A percentile compares a stretch with the other conserved stretches of the same genome.
phyloP scores from a whole-genome alignment of 2,329 filamentous ascomycete species.

The Helminthosporium solani region DNA sequence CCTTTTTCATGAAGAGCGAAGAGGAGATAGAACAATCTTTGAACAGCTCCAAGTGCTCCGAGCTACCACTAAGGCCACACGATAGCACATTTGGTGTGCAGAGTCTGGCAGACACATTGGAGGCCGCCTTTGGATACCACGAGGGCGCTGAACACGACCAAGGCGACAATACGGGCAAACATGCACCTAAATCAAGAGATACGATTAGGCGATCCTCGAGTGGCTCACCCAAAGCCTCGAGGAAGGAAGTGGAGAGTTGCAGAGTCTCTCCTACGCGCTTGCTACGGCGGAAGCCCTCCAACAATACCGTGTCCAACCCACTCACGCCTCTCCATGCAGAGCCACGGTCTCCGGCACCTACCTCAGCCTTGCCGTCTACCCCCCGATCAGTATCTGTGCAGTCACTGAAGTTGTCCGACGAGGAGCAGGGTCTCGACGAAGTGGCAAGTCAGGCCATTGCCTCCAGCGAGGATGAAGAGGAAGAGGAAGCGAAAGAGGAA shows the following conservation, averaged over 20 bases:
- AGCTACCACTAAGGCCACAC: constrained; percentile 15
- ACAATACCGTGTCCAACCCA: constrained; percentile 21
- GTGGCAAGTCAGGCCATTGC: constrained; percentile 56
- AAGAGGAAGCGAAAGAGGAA: constrained; percentile 52
- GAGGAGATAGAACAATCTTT: constrained; percentile 49
- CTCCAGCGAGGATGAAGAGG: constrained; percentile 58
- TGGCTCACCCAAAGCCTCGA: constrained; percentile 20
- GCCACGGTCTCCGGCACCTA: constrained; percentile 47
- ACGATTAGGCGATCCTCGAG: constrained; percentile 22
- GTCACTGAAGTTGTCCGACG: constrained; percentile 60
- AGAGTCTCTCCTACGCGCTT: constrained; percentile 21
- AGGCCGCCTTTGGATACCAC: constrained; percentile 42
- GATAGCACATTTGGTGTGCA: constrained; percentile 59
- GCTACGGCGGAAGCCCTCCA: constrained; percentile 25
- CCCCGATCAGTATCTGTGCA: constrained; percentile 61
- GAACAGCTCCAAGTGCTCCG: constrained; percentile 22
- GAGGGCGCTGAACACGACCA: constrained; percentile 20
- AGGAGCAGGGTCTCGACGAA: constrained; percentile 57
- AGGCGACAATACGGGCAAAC: constrained; percentile 24
- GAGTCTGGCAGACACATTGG: constrained; percentile 57
- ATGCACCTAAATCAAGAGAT: constrained; percentile 35
- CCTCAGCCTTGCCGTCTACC: constrained; percentile 56
- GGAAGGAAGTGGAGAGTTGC: constrained; percentile 20
- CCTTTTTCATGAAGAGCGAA: constrained; percentile 61
- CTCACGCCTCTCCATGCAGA: constrained; percentile 29